Evolutionary conservation across 2,329 filamentous ascomycete species (phyloP), one percentile per base, ranked within the genome.

Genomic region (Didymella segeticola): DNA sequence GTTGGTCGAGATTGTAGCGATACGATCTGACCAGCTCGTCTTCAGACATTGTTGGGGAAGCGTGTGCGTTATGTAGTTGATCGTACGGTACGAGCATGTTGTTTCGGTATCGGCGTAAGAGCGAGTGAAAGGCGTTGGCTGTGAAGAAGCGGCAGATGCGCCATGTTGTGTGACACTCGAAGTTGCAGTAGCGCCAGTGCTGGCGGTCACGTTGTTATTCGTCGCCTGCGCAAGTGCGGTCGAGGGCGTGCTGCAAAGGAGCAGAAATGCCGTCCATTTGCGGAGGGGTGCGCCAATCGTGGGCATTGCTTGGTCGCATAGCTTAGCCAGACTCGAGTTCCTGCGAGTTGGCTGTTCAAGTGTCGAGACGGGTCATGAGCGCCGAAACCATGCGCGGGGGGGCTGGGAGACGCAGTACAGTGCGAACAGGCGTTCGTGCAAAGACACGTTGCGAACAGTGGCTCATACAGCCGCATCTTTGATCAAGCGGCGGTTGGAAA

Each of bases 41-140:
- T 83, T 85, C 19, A 91, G 79, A 69, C 90, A 93, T 77, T 89
- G 88, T 70, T 91, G 89, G 10, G 89, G 89, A 31, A 93, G 77
- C 2, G 84, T 86, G 63, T 93, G 88, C 10, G 89, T 93, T 58
- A 93, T 90, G 74, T 93, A 91, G 75, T 93, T 93, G 69, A 91
- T 86, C 1, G 88, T 91, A 62, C 84, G 83, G 56, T 74, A 80
- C 11, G 75, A 76, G 69, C 80, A 83, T 42, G 76, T 78, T 17
- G 72, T 64, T 2, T 80, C 55, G 47, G 56, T 53, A 15, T 80
- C 49, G 55, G 51, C 33, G 41, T 64, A 67, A 14, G 63, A 60
- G 53, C 64, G 54, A 19, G 55, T 33, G 22, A 59, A 42, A 29
- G 57, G 27, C 27, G 56, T 30, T 17, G 56, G 37, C 27, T 56